Base-by-base conservation (phyloP, 306 rosid genomes). In the Hippophae tibetana region DNA sequence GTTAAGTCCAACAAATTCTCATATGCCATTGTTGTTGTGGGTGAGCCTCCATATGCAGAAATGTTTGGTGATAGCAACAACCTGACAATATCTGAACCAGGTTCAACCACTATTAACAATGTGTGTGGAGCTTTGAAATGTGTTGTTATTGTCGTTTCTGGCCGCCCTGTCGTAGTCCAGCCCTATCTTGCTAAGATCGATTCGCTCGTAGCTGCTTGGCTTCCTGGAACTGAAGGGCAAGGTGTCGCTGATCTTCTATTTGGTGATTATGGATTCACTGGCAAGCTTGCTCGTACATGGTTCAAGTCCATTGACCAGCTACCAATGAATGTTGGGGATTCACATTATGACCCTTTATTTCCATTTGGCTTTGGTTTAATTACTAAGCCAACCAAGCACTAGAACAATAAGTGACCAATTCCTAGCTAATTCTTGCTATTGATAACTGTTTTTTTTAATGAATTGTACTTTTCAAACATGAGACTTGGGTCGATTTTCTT, bases 221-320 rank as follows among this genome's bases (percentile, higher is more conserved):
- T 90, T 63, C 97, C 97, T 0, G 97, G 97, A 38, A 86, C 94
- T n/a, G 96, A 85, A 82, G 96, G 96, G 62, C 96, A 88, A 75
- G 96, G 96, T 53, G 80, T 88, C 45, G 74, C 83, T 41, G 94
- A 90, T 31, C 47, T 76, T 47, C 66, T 84, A 42, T 89, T 83
- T 57, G 97, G 95, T 48, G 89, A 89, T 61, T 78, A 78, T 42
- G 89, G 87, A 61, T 89, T 89, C 80, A 75, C 79, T 5, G 89
- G 97, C 43, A 86, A 89, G 79, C 77, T 89, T 31, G 95, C 95
- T 11, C 82, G 77, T 11, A 89, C 95, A 26, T 89, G 97, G 97
- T 83, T 86, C 79, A 83, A 89, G 76, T 64, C 78, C 11, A 80
- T 81, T 9, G 78, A 89, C 58, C 95, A 89, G 65, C 95, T 89